Evolutionary conservation across 2,329 filamentous ascomycete species (phyloP), one percentile per base, ranked within the genome.

Genomic region (Aspergillus latus): DNA sequence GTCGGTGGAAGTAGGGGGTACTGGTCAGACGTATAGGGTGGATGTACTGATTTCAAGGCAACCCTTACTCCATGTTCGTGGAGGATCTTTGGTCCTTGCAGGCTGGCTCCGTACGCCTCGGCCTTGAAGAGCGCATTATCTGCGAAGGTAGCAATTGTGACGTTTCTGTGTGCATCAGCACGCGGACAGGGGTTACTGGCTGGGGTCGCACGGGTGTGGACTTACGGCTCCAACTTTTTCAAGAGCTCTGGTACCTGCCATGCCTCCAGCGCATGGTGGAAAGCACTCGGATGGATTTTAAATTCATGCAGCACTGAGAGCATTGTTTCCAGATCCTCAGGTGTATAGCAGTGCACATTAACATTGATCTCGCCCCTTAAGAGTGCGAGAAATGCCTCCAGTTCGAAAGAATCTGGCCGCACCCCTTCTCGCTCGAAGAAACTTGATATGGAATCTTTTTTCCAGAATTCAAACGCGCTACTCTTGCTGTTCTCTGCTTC

Each of bases 81-180:
- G 0, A 89, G 77, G 3, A 84, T 78, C 66, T 87, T 88, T 28
- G 86, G 86, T 1, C 86, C 86, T 57, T 82, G 82, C 67, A 88
- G 84, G 9, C 84, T 87, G 0, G 81, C 86, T 4, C 82, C 75
- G 62, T 86, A 88, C 0, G 85, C 76, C 72, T 89, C 87, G 1
- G 82, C 78, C 72, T 89, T 88, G 78, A 88, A 89, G 68, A 83
- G 87, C 84, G 88, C 88, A 67, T 86, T 88, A 65, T 89, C 86
- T 8, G 87, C 86, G 63, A 89, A 89, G 3, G 88, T 63, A 7
- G 63, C 63, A n/a, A 74, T n/a, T 82, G 86, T 13, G 78, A 81
- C 3, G 79, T 82, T n/a, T 47, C 59, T 65, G 28, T n/a, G 21
- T 43, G 8, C n/a, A 21, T 43, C 39, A 26, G 15, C 3, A 5